These are phyloP conservation scores for Pyricularia pennisetigena DNA, from an alignment of 2,329 filamentous ascomycete species.

Conservation along the genomic window DNA sequence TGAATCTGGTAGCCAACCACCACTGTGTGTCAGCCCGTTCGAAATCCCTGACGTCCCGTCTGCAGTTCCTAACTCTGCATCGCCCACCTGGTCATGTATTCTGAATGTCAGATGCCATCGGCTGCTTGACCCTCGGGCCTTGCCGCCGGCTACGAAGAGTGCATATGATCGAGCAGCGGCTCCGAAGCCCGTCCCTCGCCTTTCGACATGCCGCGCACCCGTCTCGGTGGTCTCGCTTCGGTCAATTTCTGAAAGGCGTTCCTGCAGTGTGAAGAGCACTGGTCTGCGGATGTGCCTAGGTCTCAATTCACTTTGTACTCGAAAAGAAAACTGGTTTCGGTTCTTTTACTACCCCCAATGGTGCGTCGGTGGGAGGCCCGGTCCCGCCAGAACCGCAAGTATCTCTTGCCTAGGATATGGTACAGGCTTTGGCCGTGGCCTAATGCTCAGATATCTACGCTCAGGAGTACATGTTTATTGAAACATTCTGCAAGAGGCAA, in stretches of 20 bases:
- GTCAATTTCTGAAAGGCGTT: no score
- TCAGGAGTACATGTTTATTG: background rate
- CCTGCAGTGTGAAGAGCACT: no score
- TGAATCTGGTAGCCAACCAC: no score
- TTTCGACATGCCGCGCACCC: background rate
- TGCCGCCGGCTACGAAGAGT: background rate
- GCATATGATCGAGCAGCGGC: background rate
- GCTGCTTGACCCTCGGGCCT: background rate
- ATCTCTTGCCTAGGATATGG: background rate
- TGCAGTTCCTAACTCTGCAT: background rate
- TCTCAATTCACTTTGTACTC: no score
- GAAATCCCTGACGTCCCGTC: no score
- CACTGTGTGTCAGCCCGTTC: no score
- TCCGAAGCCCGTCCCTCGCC: background rate
- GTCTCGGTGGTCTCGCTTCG: no score
- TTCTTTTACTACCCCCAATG: background rate
- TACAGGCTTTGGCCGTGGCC: background rate
- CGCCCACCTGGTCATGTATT: background rate
- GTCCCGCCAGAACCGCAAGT: background rate
- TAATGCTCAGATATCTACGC: background rate
- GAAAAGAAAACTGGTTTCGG: no score
- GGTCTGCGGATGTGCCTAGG: no score
- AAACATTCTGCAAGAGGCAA: background rate
- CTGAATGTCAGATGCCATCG: background rate
- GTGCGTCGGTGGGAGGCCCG: background rate